A percentile compares a stretch with the other conserved stretches of the same genome.
Conservation (phyloP, 139 green algal genomes). For the Coelastrella sp. region DNA sequence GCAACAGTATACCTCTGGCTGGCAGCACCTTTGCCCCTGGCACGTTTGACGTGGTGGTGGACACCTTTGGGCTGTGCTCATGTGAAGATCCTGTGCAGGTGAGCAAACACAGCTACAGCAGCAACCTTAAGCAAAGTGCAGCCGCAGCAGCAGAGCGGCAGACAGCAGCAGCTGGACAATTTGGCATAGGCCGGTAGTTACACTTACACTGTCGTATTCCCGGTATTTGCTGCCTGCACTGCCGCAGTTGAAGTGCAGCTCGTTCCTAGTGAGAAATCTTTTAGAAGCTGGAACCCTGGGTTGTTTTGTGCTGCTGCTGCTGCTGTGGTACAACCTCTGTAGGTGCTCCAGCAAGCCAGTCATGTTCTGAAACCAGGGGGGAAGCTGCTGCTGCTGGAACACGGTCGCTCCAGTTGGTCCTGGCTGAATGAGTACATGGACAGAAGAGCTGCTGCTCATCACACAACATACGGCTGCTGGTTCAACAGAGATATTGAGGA, state of each 20-base stretch:
- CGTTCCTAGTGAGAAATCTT: no score
- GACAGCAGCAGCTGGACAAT: no score
- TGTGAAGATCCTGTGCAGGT: conserved; percentile 66
- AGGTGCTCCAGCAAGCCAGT: conserved; percentile 62
- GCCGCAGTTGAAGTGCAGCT: no score
- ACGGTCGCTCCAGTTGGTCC: conserved; percentile 56
- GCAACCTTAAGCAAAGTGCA: no score
- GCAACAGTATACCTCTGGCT: not conserved
- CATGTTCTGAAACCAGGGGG: conserved; percentile 67
- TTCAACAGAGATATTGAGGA: conserved; percentile 79
- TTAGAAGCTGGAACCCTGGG: not conserved
- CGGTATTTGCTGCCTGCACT: no score
- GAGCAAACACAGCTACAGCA: no score
- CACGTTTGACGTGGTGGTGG: conserved; percentile 76
- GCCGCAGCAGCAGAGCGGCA: no score
- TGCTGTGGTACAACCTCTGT: no score
- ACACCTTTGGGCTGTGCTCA: conserved; percentile 84
- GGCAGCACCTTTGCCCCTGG: conserved; percentile 48
- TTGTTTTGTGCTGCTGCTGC: not conserved
- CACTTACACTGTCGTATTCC: no score
- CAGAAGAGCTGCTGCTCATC: conserved; percentile 47
- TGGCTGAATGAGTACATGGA: conserved; percentile 38
- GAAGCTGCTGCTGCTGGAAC: conserved; percentile 75
- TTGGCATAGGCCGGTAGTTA: no score
- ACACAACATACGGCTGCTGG: conserved; percentile 73